Conservation (phyloP, 1,284 basidiomycete species). For the Hemileia vastatrix region DNA sequence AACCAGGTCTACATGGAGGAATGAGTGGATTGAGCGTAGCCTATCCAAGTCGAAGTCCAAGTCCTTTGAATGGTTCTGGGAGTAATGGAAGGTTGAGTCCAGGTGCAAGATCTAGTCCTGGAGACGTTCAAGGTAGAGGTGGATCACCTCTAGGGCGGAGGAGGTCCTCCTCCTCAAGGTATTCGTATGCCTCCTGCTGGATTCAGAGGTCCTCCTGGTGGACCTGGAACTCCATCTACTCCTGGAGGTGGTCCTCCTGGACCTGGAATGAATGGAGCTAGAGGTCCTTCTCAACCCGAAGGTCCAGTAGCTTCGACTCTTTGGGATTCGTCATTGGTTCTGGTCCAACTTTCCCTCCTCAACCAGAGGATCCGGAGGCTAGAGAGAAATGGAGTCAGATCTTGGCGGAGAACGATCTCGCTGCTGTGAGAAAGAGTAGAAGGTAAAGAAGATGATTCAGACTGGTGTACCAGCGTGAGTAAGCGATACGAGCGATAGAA, state of each 20-base stretch:
- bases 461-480: constrained; percentile 69
- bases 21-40: background rate
- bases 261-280: background rate
- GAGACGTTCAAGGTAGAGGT: background rate
- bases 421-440: constrained; percentile 66
- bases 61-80: constrained; percentile 10
- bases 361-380: constrained; percentile 59
- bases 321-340: constrained; percentile 33
- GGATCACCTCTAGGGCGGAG: background rate
- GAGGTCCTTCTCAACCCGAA: background rate
- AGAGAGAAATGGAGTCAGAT: constrained; percentile 65
- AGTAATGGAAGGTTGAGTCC: background rate
- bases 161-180: background rate
- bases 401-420: constrained; percentile 56
- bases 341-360: constrained; percentile 1
- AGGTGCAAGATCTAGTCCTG: background rate
- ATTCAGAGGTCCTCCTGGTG: background rate
- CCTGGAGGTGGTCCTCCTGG: background rate
- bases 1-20: constrained; percentile 26
- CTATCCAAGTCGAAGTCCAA: constrained; percentile 21
- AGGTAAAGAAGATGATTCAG: constrained; percentile 69
- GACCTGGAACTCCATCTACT: background rate
- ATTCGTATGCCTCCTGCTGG: background rate
- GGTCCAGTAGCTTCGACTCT: constrained; percentile 16
- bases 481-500: constrained; percentile 52